Conservation (phyloP, 148 eudicot species). For the Dianthus caryophyllus region DNA sequence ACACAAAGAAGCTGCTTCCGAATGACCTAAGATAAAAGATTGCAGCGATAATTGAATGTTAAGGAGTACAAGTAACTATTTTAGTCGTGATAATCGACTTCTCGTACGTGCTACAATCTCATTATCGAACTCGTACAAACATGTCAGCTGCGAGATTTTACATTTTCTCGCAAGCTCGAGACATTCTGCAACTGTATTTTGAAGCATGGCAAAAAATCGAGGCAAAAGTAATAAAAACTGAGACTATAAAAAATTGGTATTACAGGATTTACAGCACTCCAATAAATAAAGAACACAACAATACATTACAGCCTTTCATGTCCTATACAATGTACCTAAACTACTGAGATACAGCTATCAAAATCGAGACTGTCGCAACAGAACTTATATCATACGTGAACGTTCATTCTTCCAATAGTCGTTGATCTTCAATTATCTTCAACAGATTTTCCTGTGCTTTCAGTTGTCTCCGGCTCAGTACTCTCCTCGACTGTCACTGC, state of each 20-base stretch:
- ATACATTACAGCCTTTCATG: slow-evolving; percentile 20
- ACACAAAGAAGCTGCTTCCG: no score
- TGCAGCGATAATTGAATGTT: no score
- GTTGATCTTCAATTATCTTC: slow-evolving; percentile 37
- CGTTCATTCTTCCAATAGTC: neutral
- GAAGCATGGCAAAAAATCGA: slow-evolving; percentile 3
- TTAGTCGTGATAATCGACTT: no score
- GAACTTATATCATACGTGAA: neutral
- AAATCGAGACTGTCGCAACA: slow-evolving; percentile 25
- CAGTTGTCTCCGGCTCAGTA: slow-evolving; percentile 3
- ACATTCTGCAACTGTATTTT: no score
- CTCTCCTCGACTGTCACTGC: slow-evolving; percentile 45
- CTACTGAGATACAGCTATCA: slow-evolving; percentile 26
- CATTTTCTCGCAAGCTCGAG: no score
- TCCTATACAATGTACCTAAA: slow-evolving; percentile 26
- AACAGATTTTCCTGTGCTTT: slow-evolving; percentile 18
- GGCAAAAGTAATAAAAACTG: slow-evolving; percentile 16
- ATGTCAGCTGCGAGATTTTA: no score
- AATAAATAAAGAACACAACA: neutral
- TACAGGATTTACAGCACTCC: slow-evolving; percentile 1
- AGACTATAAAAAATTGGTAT: slow-evolving; percentile 14
- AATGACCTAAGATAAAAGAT: no score
- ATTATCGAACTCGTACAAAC: no score
- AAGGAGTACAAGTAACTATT: no score
- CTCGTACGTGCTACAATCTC: no score